Percentiles rank a stretch among this genome's conserved stretches.
These are phyloP conservation scores for Trichoderma gracile DNA, from an alignment of 2,329 filamentous ascomycete species.

Conservation along the genomic window DNA sequence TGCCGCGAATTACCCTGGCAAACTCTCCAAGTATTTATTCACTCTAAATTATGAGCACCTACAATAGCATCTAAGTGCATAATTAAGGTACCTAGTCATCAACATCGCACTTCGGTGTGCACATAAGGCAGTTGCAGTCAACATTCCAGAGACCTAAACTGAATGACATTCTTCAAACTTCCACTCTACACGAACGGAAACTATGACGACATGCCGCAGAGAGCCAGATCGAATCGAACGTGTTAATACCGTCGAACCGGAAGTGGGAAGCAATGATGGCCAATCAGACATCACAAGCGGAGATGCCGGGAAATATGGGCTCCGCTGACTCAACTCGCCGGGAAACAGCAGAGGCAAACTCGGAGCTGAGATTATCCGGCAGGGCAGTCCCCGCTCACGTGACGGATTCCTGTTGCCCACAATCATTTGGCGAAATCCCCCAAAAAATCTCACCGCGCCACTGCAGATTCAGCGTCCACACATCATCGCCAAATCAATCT, in stretches of 20 bases:
- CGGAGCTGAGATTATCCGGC: constrained; percentile 35
- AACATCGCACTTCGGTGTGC: no score
- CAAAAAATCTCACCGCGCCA: constrained; percentile 37
- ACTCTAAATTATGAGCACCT: no score
- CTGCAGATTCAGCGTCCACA: constrained; percentile 40
- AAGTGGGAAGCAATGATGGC: neutral
- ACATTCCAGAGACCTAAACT: neutral
- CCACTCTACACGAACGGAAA: neutral
- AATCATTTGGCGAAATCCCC: constrained; percentile 43
- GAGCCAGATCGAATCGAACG: neutral
- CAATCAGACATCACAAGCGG: neutral
- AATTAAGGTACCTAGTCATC: no score
- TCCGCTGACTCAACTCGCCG: constrained; percentile 15
- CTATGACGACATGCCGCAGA: constrained; percentile 17
- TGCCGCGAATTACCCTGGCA: no score
- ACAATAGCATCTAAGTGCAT: no score
- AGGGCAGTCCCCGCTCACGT: constrained; percentile 44
- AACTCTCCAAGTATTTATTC: no score
- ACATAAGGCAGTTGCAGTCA: neutral
- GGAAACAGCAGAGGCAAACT: neutral
- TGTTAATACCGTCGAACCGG: neutral
- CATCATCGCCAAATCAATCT: constrained; percentile 44
- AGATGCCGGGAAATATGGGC: neutral
- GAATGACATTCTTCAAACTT: neutral
- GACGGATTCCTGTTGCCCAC: constrained; percentile 40